phyloP scores from a whole-genome alignment of 352 stramenopile genomes.

The Globisporangium viniferum region DNA sequence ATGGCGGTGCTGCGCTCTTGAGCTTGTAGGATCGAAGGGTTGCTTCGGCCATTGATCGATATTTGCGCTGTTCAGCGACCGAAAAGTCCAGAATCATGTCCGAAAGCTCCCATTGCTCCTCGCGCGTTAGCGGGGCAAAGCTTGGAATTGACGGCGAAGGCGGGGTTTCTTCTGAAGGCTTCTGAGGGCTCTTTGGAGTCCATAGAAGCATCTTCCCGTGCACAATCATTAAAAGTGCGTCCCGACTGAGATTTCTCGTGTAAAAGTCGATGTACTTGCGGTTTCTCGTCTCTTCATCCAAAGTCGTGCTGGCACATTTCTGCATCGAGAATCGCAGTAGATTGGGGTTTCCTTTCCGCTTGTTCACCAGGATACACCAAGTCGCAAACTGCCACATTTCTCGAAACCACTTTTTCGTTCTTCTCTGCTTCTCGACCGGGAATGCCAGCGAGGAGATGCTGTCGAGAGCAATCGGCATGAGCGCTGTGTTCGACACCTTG shows the following conservation, averaged over 20 bases:
- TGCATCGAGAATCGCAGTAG: conserved; percentile 10
- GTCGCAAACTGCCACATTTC: conserved; percentile 70
- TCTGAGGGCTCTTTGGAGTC: conserved; percentile 19
- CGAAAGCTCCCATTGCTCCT: conserved; percentile 64
- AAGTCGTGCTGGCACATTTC: not conserved
- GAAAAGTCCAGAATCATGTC: conserved; percentile 50
- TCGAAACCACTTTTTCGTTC: conserved; percentile 45
- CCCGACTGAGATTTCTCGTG: conserved; percentile 38
- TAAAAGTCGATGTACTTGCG: conserved; percentile 56
- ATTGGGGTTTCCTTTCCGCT: conserved; percentile 17
- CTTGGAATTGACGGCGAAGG: conserved; percentile 21
- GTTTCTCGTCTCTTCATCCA: conserved; percentile 9
- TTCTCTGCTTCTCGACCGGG: conserved; percentile 28
- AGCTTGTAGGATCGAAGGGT: conserved; percentile 35
- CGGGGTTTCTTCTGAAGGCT: conserved; percentile 1
- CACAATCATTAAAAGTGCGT: conserved; percentile 40
- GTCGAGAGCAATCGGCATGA: conserved; percentile 36
- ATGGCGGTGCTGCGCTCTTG: conserved; percentile 17
- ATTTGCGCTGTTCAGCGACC: conserved; percentile 48
- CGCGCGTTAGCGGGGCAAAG: conserved; percentile 31
- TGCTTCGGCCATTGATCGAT: conserved; percentile 37
- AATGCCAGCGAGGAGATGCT: conserved; percentile 14
- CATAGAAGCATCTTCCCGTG: conserved; percentile 31
- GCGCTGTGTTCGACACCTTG: conserved; percentile 18
- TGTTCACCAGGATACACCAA: conserved; percentile 39